Conservation (phyloP, 441 rosid genomes). For the Syzygium syzygioides region DNA sequence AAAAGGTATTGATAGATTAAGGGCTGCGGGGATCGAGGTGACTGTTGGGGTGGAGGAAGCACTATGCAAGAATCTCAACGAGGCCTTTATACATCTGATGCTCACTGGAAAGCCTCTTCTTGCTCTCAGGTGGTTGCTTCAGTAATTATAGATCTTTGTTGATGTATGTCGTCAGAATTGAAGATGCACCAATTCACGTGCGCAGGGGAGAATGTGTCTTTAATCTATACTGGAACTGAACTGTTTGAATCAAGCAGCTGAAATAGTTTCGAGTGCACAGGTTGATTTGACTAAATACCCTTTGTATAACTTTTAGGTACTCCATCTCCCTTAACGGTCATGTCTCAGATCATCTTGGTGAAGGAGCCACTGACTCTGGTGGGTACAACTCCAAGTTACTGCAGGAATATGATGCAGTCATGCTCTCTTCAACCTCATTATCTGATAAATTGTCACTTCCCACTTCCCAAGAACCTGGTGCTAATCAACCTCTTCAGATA, state of each 20-base stretch:
- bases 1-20: constrained; percentile 55
- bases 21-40: constrained; percentile 73
- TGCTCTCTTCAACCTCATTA: constrained; percentile 44
- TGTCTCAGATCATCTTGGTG: constrained; percentile 52
- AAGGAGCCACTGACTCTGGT: constrained; percentile 40
- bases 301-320: constrained; percentile 41
- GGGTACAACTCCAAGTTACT: constrained; percentile 84
- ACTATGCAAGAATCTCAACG: constrained; percentile 70
- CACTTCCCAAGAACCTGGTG: constrained; percentile 54
- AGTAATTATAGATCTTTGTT: constrained; percentile 10
- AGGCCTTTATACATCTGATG: constrained; percentile 71
- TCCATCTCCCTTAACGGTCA: constrained; percentile 66
- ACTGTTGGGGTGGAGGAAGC: constrained; percentile 71
- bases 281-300: background rate
- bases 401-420: constrained; percentile 73
- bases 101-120: constrained; percentile 62
- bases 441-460: constrained; percentile 27
- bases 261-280: background rate
- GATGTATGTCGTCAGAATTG: background rate
- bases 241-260: background rate
- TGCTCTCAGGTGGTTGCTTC: constrained; percentile 40
- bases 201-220: background rate
- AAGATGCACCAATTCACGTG: background rate
- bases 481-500: constrained; percentile 57
- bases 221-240: background rate